Evolutionary conservation across 495 filamentous ascomycete genomes (phyloP).

Genomic region (Talaromyces thailandensis): DNA sequence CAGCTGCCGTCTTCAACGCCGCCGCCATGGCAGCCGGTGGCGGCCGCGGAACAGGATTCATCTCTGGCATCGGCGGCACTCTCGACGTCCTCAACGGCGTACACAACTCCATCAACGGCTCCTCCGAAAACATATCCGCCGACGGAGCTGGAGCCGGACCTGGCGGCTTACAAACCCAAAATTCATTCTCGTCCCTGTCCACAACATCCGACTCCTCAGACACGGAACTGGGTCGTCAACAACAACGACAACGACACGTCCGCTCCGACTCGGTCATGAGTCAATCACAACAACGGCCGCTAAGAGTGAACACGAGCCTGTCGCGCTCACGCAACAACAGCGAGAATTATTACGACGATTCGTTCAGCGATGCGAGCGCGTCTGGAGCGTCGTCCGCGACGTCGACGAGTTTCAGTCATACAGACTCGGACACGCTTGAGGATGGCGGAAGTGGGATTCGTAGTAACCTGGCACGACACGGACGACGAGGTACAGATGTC

Average conservation of each 20-base stretch:
- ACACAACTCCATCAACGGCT: slow-evolving; percentile 9
- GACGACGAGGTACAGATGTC: slow-evolving; percentile 25
- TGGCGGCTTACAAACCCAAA: slow-evolving; percentile 16
- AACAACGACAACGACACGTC: slow-evolving; percentile 6
- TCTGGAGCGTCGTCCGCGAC: slow-evolving; percentile 30
- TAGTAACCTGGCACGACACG: slow-evolving; percentile 2
- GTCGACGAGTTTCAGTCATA: slow-evolving; percentile 26
- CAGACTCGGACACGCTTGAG: slow-evolving; percentile 28
- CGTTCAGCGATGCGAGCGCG: slow-evolving; percentile 33
- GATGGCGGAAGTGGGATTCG: slow-evolving; percentile 6
- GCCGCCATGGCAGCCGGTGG: slow-evolving; percentile 97
- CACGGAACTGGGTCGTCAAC: slow-evolving; percentile 27
- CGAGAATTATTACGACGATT: slow-evolving; percentile 31
- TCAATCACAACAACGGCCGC: slow-evolving; percentile 25
- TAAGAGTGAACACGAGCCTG: slow-evolving; percentile 37
- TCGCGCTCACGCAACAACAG: slow-evolving; percentile 22
- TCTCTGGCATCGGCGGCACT: slow-evolving; percentile 33
- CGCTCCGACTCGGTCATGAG: slow-evolving; percentile 21
- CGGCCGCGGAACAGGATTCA: slow-evolving; percentile 57
- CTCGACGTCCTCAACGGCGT: slow-evolving; percentile 34
- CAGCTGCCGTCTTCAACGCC: slow-evolving; percentile 95
- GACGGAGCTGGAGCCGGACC: slow-evolving; percentile 13
- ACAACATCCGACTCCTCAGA: slow-evolving; percentile 37
- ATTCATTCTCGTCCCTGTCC: slow-evolving; percentile 7
- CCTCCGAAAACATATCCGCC: not conserved